Evolutionary conservation across 164 flowering plant genomes (phyloP), one percentile per base, ranked within the genome.

Genomic region (Nelumbo lutea): DNA sequence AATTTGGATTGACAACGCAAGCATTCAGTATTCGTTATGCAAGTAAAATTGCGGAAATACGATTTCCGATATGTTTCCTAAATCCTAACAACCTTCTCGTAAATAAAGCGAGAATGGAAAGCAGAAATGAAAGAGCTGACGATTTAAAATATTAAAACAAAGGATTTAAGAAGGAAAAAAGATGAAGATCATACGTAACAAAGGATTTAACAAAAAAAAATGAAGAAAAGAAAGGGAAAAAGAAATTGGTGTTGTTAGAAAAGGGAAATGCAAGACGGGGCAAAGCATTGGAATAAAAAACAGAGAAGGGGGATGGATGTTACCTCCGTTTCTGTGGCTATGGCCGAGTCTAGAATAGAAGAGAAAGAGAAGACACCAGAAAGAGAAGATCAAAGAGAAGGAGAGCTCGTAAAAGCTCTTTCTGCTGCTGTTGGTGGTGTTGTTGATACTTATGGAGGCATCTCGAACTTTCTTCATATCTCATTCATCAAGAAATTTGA

Each of bases 241-340:
- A 60, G 14, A 67, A 43, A 64, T 61, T 70, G 70, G 77, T 60
- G 7, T 63, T 59, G 64, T 57, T 61, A 10, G 7, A 47, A 61
- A 69, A 50, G 27, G 10, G 61, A 70, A 57, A 40, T 2, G 38
- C 61, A 15, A 59, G 27, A 72, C 41, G 69, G 64, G 50, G 13
- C 46, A 5, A 14, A 61, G 51, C 14, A 60, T 42, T 38, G 4
- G 14, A 51, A 64, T 15, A 64, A 59, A 67, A 45, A 48, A 1
- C 27, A 15, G 65, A 64, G 9, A 46, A 50, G 50, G 0, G 8
- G 63, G n/a, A 45, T 51, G 14, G 57, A 55, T 51, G 27, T 11
- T 72, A 87, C 90, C 87, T 81, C 75, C 84, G 69, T 78, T 79
- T 9, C 81, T 84, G 69, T 83, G 79, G 73, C 84, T 67, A 43